These are phyloP conservation scores for Sanghuangporus weigelae DNA, from an alignment of 1,284 basidiomycete genomes.

Conservation along the genomic window DNA sequence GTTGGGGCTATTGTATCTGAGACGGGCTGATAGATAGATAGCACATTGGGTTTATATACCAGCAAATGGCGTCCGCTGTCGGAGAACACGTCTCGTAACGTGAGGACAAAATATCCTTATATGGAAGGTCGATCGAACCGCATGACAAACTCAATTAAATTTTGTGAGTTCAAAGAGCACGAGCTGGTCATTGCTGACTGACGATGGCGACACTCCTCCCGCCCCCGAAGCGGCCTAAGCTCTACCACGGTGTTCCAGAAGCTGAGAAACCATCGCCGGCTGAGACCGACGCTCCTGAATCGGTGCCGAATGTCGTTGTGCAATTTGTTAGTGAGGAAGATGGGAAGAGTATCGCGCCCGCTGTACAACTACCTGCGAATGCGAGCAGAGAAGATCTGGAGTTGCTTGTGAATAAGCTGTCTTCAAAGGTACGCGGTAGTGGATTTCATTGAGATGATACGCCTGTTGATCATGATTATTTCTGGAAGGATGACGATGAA, in stretches of 20 bases:
- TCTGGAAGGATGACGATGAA: constrained; percentile 61
- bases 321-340: constrained; percentile 90
- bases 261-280: constrained; percentile 47
- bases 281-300: constrained; percentile 28
- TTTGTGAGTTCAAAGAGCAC: background rate
- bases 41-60: background rate
- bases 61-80: background rate
- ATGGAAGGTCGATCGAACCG: background rate
- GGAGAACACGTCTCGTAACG: background rate
- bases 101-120: constrained; percentile 1
- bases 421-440: constrained; percentile 51
- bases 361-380: constrained; percentile 84
- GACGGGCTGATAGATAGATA: background rate
- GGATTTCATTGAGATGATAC: constrained; percentile 16
- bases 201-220: constrained; percentile 78
- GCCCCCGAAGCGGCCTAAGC: constrained; percentile 80
- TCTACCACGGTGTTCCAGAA: constrained; percentile 68
- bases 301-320: constrained; percentile 72
- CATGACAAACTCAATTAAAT: background rate
- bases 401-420: constrained; percentile 79
- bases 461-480: background rate
- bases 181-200: background rate
- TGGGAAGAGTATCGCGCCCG: constrained; percentile 74
- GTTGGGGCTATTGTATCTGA: background rate
- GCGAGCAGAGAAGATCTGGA: constrained; percentile 82